A percentile compares a stretch with the other conserved stretches of the same genome.
Evolutionary conservation across 2,329 filamentous ascomycete species (phyloP).

Genomic region (Neurospora sp.): DNA sequence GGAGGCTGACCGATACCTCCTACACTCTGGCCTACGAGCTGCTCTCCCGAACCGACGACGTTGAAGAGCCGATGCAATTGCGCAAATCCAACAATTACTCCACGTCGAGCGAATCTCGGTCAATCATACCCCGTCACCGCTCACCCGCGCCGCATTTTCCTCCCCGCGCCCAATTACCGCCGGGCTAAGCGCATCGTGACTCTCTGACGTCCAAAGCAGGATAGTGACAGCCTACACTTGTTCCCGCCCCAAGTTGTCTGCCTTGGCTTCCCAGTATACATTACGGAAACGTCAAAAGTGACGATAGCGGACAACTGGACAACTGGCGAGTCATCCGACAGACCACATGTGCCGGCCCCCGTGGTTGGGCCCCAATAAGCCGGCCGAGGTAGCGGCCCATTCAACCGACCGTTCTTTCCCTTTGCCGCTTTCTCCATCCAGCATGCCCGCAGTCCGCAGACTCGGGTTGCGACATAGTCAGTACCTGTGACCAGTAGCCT

Average conservation of each 20-base stretch:
- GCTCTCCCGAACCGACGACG: not conserved
- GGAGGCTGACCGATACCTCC: not conserved
- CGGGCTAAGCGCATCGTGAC: not conserved
- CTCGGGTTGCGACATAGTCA: not conserved
- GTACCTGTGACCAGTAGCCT: not conserved
- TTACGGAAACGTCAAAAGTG: not conserved
- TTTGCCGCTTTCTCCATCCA: not conserved
- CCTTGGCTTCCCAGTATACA: not conserved
- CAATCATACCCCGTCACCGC: not conserved
- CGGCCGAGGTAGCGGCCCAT: not conserved
- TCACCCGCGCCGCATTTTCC: not conserved
- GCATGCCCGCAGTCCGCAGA: not conserved
- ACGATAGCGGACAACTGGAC: not conserved
- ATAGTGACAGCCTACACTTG: not conserved
- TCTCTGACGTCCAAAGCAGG: not conserved
- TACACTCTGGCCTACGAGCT: not conserved
- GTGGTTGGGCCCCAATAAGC: not conserved
- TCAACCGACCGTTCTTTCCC: not conserved
- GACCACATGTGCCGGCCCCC: not conserved
- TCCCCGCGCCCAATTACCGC: not conserved
- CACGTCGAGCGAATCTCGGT: not conserved
- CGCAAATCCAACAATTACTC: not conserved
- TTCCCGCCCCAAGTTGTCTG: not conserved
- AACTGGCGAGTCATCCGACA: not conserved
- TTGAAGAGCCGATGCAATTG: too few species aligned